Conservation (phyloP, 345 rosid genomes). For the Triadica sebifera region DNA sequence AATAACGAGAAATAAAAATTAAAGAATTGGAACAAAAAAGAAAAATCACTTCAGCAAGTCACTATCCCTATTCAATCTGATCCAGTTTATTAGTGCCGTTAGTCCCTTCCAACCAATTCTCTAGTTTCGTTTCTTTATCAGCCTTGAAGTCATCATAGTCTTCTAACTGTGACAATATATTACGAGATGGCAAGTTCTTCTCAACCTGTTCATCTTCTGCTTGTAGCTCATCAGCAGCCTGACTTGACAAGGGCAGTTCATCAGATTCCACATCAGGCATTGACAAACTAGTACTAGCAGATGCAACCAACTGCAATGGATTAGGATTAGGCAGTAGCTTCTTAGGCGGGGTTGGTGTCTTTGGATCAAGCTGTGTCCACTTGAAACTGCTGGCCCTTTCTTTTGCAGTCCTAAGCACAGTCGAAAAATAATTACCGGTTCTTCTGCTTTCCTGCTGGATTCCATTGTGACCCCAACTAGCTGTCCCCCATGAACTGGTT, state of each 20-base stretch:
- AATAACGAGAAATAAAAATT: neutral
- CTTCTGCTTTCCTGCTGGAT: slow-evolving; percentile 39
- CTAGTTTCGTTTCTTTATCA: slow-evolving; percentile 68
- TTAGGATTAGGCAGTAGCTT: slow-evolving; percentile 26
- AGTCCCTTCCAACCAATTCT: slow-evolving; percentile 70
- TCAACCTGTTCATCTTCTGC: slow-evolving; percentile 29
- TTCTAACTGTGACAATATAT: slow-evolving; percentile 27
- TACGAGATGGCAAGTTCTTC: slow-evolving; percentile 1
- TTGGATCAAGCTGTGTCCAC: slow-evolving; percentile 69
- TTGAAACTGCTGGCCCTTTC: slow-evolving; percentile 66
- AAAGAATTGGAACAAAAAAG: neutral
- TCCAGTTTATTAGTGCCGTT: slow-evolving; percentile 15
- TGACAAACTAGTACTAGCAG: slow-evolving; percentile 44
- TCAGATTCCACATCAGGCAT: slow-evolving; percentile 42
- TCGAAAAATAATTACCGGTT: slow-evolving; percentile 48
- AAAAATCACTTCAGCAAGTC: too few relatives aligned
- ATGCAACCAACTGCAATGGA: slow-evolving; percentile 32
- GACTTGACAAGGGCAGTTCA: slow-evolving; percentile 52
- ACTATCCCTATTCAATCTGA: slow-evolving; percentile 2
- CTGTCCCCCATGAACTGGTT: slow-evolving; percentile 48
- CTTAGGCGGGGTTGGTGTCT: slow-evolving; percentile 24
- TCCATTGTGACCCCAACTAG: slow-evolving; percentile 42
- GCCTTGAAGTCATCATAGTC: slow-evolving; percentile 64
- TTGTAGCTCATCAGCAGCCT: slow-evolving; percentile 38
- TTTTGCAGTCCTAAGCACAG: slow-evolving; percentile 64